Base-by-base conservation (phyloP, 176 grass and related monocot species). In the Eragrostis nindensis region DNA sequence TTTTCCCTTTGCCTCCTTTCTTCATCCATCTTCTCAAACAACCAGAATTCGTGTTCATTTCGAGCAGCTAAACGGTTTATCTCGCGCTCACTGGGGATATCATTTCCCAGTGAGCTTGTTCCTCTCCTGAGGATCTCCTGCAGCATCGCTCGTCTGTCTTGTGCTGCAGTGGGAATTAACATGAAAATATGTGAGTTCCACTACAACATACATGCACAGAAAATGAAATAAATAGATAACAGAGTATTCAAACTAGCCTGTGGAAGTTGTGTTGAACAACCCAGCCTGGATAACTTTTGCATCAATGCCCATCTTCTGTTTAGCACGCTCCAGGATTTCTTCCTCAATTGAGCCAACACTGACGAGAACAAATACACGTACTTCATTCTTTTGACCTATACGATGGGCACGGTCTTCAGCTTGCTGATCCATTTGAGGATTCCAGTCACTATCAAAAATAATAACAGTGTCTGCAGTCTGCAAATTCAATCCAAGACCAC, bases 11-110 rank as follows among this genome's bases (percentile, higher is more conserved):
- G 96, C 24, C 96, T 84, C 74, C 96, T 98, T 48, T 98, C 96
- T 80, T 98, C 96, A 86, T 98, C 96, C 96, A 98, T 98, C 85
- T 93, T 90, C 84, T 98, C 96, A 83, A 98, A 98, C 83, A 98
- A 80, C 96, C 96, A 98, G 84, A 90, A 98, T 83, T 95, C 96
- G 0, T 93, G 86, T 68, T 98, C 96, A 17, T 41, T 91, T 76
- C 96, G 86, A 61, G 96, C 96, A 53, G 92, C 96, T 72, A 98
- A 84, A 65, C 92, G 96, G 63, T 98, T 98, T 90, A 95, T 98
- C 71, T 98, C 96, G 17, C 88, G 86, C 80, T 98, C 96, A 82
- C 96, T 98, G 32, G 96, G 96, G 68, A 93, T 94, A 85, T 99
- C 96, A 75, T 92, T 90, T 80, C 96, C 96, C 53, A 99, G 90